Evolutionary conservation across 129 eudicot genomes (phyloP).

Genomic region (Calendula officinalis): DNA sequence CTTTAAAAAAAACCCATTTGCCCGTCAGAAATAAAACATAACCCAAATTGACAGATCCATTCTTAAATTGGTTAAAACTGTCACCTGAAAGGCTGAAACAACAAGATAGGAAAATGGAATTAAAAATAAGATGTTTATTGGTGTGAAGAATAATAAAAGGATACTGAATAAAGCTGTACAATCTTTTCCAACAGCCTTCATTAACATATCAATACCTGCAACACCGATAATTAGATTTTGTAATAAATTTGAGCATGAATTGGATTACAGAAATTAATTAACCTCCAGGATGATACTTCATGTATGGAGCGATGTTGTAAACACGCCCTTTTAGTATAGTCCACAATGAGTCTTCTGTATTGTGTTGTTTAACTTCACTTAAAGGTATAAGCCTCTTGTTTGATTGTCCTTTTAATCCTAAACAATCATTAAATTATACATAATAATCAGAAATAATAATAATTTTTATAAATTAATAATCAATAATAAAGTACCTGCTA

Average conservation of each 20-base stretch:
- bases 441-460: background rate
- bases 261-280: background rate
- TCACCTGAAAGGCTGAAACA: background rate
- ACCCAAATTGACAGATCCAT: too few species aligned
- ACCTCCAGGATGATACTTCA: slow-evolving; percentile 98
- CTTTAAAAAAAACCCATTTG: too few species aligned
- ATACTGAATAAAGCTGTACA: slow-evolving; percentile 86
- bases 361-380: slow-evolving; percentile 78
- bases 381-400: slow-evolving; percentile 73
- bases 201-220: slow-evolving; percentile 68
- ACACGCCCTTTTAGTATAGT: slow-evolving; percentile 91
- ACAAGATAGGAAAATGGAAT: background rate
- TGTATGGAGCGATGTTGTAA: slow-evolving; percentile 84
- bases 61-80: background rate
- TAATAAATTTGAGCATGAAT: background rate
- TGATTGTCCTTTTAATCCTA: slow-evolving; percentile 84
- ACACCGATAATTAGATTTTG: background rate
- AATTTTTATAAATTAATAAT: background rate
- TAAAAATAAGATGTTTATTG: too few species aligned
- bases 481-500: slow-evolving; percentile 54
- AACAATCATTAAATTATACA: background rate
- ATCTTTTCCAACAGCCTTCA: slow-evolving; percentile 89
- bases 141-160: slow-evolving; percentile 35
- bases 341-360: slow-evolving; percentile 81
- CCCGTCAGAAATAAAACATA: too few species aligned